These are phyloP conservation scores for Candida nitratophila DNA, from an alignment of 805 yeast species.

Conservation along the genomic window DNA sequence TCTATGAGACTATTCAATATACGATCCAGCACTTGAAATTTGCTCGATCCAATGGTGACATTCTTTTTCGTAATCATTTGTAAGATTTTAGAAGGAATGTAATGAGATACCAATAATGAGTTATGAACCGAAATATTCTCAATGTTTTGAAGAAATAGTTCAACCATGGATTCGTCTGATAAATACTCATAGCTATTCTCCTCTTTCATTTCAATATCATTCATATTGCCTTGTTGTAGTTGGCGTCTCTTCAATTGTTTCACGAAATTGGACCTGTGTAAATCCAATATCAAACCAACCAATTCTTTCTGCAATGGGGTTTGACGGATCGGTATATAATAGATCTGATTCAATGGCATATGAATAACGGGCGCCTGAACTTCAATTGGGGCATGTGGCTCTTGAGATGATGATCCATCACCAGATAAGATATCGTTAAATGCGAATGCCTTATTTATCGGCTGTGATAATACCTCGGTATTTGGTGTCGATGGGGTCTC, in stretches of 20 bases:
- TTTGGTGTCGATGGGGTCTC: neutral
- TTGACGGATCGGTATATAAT: slow-evolving; percentile 34
- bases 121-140: slow-evolving; percentile 57
- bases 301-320: slow-evolving; percentile 38
- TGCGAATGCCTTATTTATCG: neutral
- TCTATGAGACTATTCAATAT: slow-evolving; percentile 32
- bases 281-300: slow-evolving; percentile 27
- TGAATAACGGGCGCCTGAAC: too few relatives aligned
- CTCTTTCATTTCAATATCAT: slow-evolving; percentile 1
- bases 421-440: neutral
- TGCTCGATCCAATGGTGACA: slow-evolving; percentile 49
- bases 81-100: slow-evolving; percentile 62
- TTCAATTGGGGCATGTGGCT: neutral
- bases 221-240: slow-evolving; percentile 1
- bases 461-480: neutral
- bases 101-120: slow-evolving; percentile 67
- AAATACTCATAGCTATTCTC: slow-evolving; percentile 3
- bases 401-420: neutral
- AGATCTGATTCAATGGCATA: slow-evolving; percentile 3
- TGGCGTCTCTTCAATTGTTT: slow-evolving; percentile 3
- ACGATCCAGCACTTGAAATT: slow-evolving; percentile 47
- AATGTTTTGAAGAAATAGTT: slow-evolving; percentile 38
- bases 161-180: slow-evolving; percentile 28
- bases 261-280: slow-evolving; percentile 6
- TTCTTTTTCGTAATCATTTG: slow-evolving; percentile 58